phyloP scores from a whole-genome alignment of 2,329 filamentous ascomycete species.

The Fusarium mexicanum region DNA sequence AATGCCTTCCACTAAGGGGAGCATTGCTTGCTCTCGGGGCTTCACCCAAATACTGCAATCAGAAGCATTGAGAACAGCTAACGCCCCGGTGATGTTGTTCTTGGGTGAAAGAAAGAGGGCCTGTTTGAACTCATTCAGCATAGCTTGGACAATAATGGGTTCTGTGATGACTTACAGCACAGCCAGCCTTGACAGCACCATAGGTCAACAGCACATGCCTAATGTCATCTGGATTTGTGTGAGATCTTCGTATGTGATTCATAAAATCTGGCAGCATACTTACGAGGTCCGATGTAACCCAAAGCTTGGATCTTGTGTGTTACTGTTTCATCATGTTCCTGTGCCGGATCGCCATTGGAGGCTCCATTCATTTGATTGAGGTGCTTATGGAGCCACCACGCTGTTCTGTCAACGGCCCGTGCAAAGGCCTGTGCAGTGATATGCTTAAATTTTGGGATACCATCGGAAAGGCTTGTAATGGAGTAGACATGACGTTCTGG shows the following conservation, averaged over 20 bases:
- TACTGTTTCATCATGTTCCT: neutral
- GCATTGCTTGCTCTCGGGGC: slow-evolving; percentile 24
- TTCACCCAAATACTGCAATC: slow-evolving; percentile 47
- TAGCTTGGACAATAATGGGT: neutral
- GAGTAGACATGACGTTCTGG: neutral
- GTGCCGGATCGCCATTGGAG: neutral
- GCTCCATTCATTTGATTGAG: neutral
- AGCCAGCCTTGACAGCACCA: neutral
- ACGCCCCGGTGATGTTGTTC: slow-evolving; percentile 47
- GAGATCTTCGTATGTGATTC: neutral
- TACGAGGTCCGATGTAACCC: neutral
- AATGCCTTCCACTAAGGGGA: slow-evolving; percentile 36
- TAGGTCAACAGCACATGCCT: neutral
- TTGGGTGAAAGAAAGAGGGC: slow-evolving; percentile 48
- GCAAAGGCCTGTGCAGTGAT: neutral
- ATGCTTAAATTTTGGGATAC: neutral
- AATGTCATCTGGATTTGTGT: neutral
- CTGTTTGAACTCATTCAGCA: slow-evolving; percentile 21
- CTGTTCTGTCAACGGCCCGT: neutral
- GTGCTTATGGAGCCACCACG: neutral
- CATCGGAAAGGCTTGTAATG: neutral
- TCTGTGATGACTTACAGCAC: neutral
- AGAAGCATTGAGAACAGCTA: slow-evolving; percentile 46
- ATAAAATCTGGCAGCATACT: neutral
- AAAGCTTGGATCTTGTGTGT: neutral